Base-by-base conservation (phyloP, 1,284 basidiomycete genomes). In the Gomphus sp. region DNA sequence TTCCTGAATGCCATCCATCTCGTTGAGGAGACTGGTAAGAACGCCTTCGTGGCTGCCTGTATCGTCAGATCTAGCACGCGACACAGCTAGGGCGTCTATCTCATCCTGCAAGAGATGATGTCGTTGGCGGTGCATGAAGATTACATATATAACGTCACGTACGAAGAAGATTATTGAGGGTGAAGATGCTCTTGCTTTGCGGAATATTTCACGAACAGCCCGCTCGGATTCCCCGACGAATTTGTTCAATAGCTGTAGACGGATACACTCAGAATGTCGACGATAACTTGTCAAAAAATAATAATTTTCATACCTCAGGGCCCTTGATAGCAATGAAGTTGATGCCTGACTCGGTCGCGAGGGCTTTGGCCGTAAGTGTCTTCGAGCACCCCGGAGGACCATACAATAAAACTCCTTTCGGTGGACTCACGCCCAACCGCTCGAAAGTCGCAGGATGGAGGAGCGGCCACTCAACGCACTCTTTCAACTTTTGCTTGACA, bases 281-380 rank as follows among this genome's bases (percentile, higher is more conserved):
- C 55, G 61, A 60, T 18, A 47, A 36, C 6, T 34, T 7, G 37
- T 12, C n/a, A 31, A n/a, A 8, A 52, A 48, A 12, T 6, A 39
- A 9, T 56, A 9, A 64, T n/a, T n/a, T n/a, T n/a, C 78, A 62
- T 59, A 90, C 92, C 80, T 99, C 97, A 0, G 96, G 93, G 0
- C 97, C 97, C 71, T 98, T 98, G 60, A 99, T 91, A n/a, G 95
- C 92, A 44, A 99, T 81, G 68, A 98, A 99, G 71, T 99, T 99
- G 62, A 98, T 83, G 0, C 93, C 94, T 64, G 92, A 93, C 71
- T 98, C 96, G 37, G 86, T 91, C 3, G 97, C 97, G 65, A 96
- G 87, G 0, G 97, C 96, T 58, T 93, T 85, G 0, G 93, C 97
- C 25, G 96, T 85, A 50, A 99, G 78, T 0, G 97, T 99, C 75